phyloP scores from a whole-genome alignment of 2,329 filamentous ascomycete genomes.

The Aspergillus ochraceus region DNA sequence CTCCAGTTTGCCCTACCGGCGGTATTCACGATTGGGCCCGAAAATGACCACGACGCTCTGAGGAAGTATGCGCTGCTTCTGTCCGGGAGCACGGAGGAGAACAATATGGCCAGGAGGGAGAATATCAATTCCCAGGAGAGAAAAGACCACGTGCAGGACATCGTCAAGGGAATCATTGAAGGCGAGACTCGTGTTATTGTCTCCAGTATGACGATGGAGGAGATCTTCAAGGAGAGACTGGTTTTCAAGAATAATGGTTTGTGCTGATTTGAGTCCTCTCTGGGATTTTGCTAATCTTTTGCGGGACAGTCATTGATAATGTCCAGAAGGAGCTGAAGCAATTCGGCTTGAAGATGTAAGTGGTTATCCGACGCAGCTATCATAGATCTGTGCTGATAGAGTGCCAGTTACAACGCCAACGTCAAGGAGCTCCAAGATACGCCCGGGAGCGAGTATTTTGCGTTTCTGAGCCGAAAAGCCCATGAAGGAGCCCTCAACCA shows the following conservation, averaged over 20 bases:
- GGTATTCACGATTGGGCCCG: slow-evolving; percentile 82
- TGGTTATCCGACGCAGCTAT: background rate
- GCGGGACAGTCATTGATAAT: slow-evolving; percentile 61
- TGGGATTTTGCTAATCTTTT: background rate
- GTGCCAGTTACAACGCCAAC: slow-evolving; percentile 64
- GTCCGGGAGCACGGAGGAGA: slow-evolving; percentile 59
- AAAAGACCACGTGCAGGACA: slow-evolving; percentile 73
- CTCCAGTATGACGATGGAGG: slow-evolving; percentile 88
- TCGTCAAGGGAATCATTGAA: slow-evolving; percentile 87
- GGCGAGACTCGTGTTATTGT: slow-evolving; percentile 83
- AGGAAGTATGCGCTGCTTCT: slow-evolving; percentile 81
- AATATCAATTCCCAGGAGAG: slow-evolving; percentile 45
- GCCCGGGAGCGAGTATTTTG: slow-evolving; percentile 78
- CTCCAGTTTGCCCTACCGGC: slow-evolving; percentile 78
- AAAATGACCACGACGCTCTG: slow-evolving; percentile 68
- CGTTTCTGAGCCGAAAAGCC: slow-evolving; percentile 76
- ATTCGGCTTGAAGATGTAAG: slow-evolving; percentile 72
- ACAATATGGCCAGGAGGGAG: slow-evolving; percentile 31
- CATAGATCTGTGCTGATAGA: slow-evolving; percentile 2
- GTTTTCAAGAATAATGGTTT: slow-evolving; percentile 70
- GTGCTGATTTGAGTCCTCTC: background rate
- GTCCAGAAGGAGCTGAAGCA: slow-evolving; percentile 78
- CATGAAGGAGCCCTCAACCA: slow-evolving; percentile 84
- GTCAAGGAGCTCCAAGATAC: slow-evolving; percentile 87
- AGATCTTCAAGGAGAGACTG: slow-evolving; percentile 77